Conservation (phyloP, 768 basidiomycete genomes). For the Suillus tomentosus region DNA sequence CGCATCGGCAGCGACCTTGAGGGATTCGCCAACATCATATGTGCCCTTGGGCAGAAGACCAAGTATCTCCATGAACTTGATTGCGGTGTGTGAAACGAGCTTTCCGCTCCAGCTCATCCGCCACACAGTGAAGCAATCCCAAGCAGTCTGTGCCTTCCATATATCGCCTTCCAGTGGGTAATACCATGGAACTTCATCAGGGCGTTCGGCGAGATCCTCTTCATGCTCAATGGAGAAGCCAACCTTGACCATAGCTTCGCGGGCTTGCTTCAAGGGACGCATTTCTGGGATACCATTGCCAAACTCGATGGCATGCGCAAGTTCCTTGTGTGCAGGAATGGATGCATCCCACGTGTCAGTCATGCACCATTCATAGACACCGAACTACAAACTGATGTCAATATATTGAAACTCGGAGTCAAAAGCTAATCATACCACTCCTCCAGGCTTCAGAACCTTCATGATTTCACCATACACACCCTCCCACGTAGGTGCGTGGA, state of each 20-base stretch:
- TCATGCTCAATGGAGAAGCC: slow-evolving; percentile 89
- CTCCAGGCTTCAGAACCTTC: slow-evolving; percentile 95
- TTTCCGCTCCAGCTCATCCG: slow-evolving; percentile 88
- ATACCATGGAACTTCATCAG: slow-evolving; percentile 85
- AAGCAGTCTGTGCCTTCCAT: slow-evolving; percentile 86
- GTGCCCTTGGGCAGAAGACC: slow-evolving; percentile 92
- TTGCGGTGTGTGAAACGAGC: slow-evolving; percentile 77
- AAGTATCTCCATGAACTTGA: slow-evolving; percentile 76
- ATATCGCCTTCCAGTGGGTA: slow-evolving; percentile 97
- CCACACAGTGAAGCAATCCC: slow-evolving; percentile 90
- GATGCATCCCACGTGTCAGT: slow-evolving; percentile 91
- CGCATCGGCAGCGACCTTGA: slow-evolving; percentile 79
- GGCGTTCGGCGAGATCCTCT: slow-evolving; percentile 90
- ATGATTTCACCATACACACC: slow-evolving; percentile 93
- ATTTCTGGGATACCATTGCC: slow-evolving; percentile 99
- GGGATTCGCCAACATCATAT: slow-evolving; percentile 81
- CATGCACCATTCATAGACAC: slow-evolving; percentile 99
- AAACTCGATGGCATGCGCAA: slow-evolving; percentile 90
- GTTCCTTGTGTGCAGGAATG: slow-evolving; percentile 82
- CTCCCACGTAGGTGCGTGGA: slow-evolving; percentile 94
- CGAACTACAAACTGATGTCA: slow-evolving; percentile 59
- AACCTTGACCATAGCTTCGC: slow-evolving; percentile 76
- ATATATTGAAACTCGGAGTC: not conserved
- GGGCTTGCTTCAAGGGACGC: slow-evolving; percentile 72
- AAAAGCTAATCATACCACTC: slow-evolving; percentile 62